phyloP scores from a whole-genome alignment of 148 eudicot species.

The Chenopodium suecicum region DNA sequence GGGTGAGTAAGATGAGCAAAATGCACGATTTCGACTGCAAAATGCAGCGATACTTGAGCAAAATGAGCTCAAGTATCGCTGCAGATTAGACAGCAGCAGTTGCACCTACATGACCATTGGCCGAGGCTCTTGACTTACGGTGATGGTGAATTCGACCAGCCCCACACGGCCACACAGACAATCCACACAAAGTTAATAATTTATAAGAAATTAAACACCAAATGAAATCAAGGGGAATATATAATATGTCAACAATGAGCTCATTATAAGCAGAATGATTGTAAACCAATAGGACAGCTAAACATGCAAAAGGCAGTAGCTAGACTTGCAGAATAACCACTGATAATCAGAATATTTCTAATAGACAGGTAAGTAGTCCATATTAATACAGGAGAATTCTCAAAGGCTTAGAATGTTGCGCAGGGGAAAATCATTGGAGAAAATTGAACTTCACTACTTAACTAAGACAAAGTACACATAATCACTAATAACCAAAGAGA shows the following conservation, averaged over 20 bases:
- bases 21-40: too few species aligned
- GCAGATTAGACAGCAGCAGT: constrained; percentile 91
- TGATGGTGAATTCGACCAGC: constrained; percentile 89
- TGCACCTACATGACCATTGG: constrained; percentile 87
- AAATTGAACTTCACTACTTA: neutral
- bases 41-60: too few species aligned
- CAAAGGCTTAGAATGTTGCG: neutral
- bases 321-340: too few species aligned
- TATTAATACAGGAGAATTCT: too few species aligned
- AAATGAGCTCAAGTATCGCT: constrained; percentile 59
- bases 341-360: too few species aligned
- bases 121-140: constrained; percentile 68
- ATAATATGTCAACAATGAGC: neutral
- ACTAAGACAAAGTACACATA: neutral
- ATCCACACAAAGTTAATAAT: neutral
- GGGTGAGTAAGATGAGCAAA: too few species aligned
- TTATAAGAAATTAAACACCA: neutral
- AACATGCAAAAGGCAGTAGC: neutral
- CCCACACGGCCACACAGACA: constrained; percentile 49
- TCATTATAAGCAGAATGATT: neutral
- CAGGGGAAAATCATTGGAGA: neutral
- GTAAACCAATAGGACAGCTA: neutral
- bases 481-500: too few species aligned
- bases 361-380: neutral
- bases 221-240: neutral